Evolutionary conservation across 768 basidiomycete species (phyloP).

Genomic region (Clitopilus hobsonii): DNA sequence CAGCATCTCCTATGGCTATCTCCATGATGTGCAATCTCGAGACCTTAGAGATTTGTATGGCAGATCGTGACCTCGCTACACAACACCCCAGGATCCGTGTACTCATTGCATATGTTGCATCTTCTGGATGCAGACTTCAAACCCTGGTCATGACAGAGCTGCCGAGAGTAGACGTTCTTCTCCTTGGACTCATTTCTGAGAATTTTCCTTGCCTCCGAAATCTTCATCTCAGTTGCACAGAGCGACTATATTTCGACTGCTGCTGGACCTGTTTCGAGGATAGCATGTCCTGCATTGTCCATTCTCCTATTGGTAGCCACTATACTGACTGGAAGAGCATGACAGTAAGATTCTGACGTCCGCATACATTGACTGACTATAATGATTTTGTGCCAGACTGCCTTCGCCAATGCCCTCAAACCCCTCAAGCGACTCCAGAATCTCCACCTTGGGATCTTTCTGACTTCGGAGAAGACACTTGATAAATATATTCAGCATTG

Average conservation of each 20-base stretch:
- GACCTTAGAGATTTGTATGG: slow-evolving; percentile 26
- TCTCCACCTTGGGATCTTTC: slow-evolving; percentile 59
- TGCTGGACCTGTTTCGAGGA: slow-evolving; percentile 68
- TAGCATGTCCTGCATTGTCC: slow-evolving; percentile 43
- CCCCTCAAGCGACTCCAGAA: slow-evolving; percentile 41
- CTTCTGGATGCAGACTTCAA: slow-evolving; percentile 32
- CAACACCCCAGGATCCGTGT: slow-evolving; percentile 32
- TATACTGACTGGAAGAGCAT: slow-evolving; percentile 38
- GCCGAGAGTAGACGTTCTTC: slow-evolving; percentile 48
- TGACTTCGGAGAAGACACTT: slow-evolving; percentile 50
- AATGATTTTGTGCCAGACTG: slow-evolving; percentile 23
- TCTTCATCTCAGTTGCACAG: slow-evolving; percentile 56
- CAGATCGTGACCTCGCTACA: slow-evolving; percentile 36
- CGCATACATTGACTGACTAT: neutral
- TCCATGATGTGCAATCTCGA: neutral
- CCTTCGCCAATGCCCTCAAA: slow-evolving; percentile 38
- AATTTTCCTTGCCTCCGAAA: slow-evolving; percentile 40
- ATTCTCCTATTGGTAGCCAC: slow-evolving; percentile 60
- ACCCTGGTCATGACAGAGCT: slow-evolving; percentile 45
- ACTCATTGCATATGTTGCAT: slow-evolving; percentile 26
- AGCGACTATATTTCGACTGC: slow-evolving; percentile 51
- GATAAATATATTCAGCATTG: slow-evolving; percentile 42
- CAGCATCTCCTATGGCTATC: neutral
- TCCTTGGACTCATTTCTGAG: slow-evolving; percentile 43
- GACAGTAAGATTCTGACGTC: slow-evolving; percentile 38